These are phyloP conservation scores for Pascua sp. DNA, from an alignment of 1,284 basidiomycete species.

Conservation along the genomic window DNA sequence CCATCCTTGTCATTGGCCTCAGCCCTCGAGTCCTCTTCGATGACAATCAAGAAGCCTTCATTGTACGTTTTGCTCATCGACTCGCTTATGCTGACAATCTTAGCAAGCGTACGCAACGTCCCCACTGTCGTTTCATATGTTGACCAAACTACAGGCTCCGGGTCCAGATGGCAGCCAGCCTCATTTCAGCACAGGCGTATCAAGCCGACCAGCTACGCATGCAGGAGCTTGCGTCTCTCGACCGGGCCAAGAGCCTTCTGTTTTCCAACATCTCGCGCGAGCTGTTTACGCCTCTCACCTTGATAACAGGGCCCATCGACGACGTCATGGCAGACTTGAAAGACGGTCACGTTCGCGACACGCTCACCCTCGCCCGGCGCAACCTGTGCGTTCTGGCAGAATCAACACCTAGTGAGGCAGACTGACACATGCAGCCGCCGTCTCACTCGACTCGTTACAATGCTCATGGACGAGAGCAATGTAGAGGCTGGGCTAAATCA, in stretches of 20 bases:
- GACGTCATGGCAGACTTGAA: conserved; percentile 33
- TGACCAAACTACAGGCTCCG: conserved; percentile 12
- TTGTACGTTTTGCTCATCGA: conserved; percentile 22
- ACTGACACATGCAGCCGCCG: conserved; percentile 17
- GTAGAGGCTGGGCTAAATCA: conserved; percentile 44
- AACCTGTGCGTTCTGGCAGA: conserved; percentile 30
- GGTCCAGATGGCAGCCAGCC: conserved; percentile 21
- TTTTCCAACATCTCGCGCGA: conserved; percentile 50
- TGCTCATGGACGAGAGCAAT: conserved; percentile 46
- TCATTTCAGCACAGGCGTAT: conserved; percentile 23
- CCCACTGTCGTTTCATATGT: not conserved
- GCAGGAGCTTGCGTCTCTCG: conserved; percentile 49
- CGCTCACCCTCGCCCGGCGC: conserved; percentile 39
- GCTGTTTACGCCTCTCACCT: conserved; percentile 47
- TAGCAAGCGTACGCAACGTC: too few species aligned
- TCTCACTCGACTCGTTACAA: conserved; percentile 43
- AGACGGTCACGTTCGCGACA: conserved; percentile 36
- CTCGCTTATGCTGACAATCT: too few species aligned
- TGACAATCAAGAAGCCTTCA: conserved; percentile 44
- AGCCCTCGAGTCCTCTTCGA: conserved; percentile 45
- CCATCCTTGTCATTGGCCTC: conserved; percentile 48
- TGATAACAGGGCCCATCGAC: conserved; percentile 47
- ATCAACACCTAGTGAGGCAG: not conserved
- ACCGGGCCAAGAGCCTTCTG: conserved; percentile 45
- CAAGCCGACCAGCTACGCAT: conserved; percentile 38